Conservation (phyloP, 2,329 filamentous ascomycete species). For the Diaporthe destruens region DNA sequence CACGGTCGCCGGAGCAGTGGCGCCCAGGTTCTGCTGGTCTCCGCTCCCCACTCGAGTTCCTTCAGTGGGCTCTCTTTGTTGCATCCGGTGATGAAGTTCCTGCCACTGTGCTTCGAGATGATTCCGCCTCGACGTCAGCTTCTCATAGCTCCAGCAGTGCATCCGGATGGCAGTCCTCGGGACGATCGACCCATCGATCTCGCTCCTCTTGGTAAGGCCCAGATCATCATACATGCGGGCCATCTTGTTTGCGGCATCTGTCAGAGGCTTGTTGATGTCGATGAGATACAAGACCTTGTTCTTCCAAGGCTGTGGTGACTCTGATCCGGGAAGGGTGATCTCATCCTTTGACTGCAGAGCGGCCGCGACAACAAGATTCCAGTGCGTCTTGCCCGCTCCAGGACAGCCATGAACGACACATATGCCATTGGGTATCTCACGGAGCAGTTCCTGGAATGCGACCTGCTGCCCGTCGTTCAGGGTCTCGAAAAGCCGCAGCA, state of each 20-base stretch:
- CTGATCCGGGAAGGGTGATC: too few species aligned
- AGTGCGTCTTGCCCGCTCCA: conserved; percentile 21
- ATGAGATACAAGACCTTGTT: not conserved
- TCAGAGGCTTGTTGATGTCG: not conserved
- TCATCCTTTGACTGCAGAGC: not conserved
- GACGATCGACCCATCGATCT: too few species aligned
- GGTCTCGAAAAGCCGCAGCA: not conserved
- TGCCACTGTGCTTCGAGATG: not conserved
- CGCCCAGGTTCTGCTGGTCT: too few species aligned
- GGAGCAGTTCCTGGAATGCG: not conserved
- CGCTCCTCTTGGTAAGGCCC: not conserved
- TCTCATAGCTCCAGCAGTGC: conserved; percentile 19
- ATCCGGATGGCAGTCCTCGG: not conserved
- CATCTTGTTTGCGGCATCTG: conserved; percentile 21
- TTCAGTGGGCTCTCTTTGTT: not conserved
- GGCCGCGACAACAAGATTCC: not conserved
- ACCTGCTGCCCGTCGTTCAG: not conserved
- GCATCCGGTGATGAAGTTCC: not conserved
- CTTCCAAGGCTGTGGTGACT: too few species aligned
- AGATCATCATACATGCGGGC: not conserved
- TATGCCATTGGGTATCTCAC: not conserved
- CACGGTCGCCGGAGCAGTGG: too few species aligned
- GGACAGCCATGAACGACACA: not conserved
- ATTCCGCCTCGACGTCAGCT: too few species aligned
- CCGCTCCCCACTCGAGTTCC: too few species aligned